phyloP scores from a whole-genome alignment of 805 yeast genomes.

The Saturnispora kantuleensis region DNA sequence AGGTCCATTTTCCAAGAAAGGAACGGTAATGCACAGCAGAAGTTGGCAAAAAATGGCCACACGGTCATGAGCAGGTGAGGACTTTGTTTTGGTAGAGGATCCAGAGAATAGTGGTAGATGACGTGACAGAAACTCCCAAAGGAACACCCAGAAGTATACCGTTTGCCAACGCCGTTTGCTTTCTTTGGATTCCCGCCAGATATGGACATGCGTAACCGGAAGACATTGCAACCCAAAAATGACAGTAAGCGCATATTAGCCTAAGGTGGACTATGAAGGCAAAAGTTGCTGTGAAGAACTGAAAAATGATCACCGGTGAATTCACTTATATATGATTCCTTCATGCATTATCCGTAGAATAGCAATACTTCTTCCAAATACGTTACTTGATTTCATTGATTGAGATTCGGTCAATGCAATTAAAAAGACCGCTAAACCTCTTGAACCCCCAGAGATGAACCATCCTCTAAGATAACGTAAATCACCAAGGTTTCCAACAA shows the following conservation, averaged over 20 bases:
- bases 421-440: no score
- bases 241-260: slow-evolving; percentile 44
- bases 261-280: not conserved
- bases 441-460: no score
- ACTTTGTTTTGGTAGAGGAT: slow-evolving; percentile 26
- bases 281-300: no score
- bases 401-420: no score
- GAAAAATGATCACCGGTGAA: no score
- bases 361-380: no score
- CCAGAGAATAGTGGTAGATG: slow-evolving; percentile 39
- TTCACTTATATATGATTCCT: no score
- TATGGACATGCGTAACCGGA: slow-evolving; percentile 55
- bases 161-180: slow-evolving; percentile 52
- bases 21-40: slow-evolving; percentile 10
- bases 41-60: slow-evolving; percentile 26
- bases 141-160: slow-evolving; percentile 58
- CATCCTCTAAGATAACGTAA: no score
- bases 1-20: no score
- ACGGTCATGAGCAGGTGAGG: slow-evolving; percentile 26
- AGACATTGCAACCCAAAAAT: slow-evolving; percentile 46
- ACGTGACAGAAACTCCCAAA: slow-evolving; percentile 43
- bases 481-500: no score
- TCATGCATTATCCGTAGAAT: no score
- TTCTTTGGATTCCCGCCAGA: slow-evolving; percentile 41
- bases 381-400: no score